Evolutionary conservation across 371 early-diverging fungal genomes (phyloP).

Genomic region (Circinella umbellata): DNA sequence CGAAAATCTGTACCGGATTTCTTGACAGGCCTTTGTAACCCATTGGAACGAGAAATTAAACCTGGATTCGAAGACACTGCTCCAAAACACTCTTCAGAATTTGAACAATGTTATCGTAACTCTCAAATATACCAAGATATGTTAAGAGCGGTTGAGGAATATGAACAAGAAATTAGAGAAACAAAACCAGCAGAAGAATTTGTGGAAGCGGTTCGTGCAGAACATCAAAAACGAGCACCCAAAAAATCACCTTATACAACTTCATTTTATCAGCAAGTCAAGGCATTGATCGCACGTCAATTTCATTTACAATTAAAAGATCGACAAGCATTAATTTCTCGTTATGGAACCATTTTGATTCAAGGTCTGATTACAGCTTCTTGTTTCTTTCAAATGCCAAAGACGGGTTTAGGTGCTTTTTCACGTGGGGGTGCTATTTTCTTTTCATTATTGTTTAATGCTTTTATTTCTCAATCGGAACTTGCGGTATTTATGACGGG

Average conservation of each 20-base stretch:
- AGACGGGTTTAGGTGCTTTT: conserved; percentile 61
- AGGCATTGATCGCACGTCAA: conserved; percentile 53
- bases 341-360: conserved; percentile 57
- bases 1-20: conserved; percentile 81
- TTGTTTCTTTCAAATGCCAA: conserved; percentile 63
- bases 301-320: conserved; percentile 55
- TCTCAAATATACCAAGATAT: conserved; percentile 31
- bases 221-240: conserved; percentile 47
- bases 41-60: conserved; percentile 57
- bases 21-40: conserved; percentile 70
- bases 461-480: conserved; percentile 58
- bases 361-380: conserved; percentile 73
- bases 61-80: conserved; percentile 52
- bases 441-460: conserved; percentile 59
- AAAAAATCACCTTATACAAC: conserved; percentile 49
- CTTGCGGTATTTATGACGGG: conserved; percentile 56
- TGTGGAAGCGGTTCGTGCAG: conserved; percentile 45
- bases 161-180: conserved; percentile 22
- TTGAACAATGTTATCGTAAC: conserved; percentile 43
- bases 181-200: conserved; percentile 39
- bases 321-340: conserved; percentile 49
- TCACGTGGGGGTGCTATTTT: conserved; percentile 69
- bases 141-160: conserved; percentile 29
- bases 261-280: conserved; percentile 55
- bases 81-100: conserved; percentile 49